phyloP scores from a whole-genome alignment of 441 rosid species.

The Caryocar brasiliense region DNA sequence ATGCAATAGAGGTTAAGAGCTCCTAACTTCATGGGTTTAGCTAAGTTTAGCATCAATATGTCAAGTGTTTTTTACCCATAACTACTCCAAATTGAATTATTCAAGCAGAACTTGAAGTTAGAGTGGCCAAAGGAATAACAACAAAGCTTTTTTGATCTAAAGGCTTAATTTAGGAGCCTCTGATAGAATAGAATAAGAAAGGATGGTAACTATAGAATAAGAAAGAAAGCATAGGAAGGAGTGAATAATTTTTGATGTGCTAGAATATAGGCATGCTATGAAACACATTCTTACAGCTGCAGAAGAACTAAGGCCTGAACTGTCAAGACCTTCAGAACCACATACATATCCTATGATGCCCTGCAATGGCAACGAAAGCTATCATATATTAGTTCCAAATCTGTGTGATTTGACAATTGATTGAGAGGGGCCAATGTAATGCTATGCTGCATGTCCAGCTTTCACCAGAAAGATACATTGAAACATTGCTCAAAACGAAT shows the following conservation, averaged over 20 bases:
- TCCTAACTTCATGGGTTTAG: too few relatives aligned
- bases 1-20: too few relatives aligned
- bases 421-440: neutral
- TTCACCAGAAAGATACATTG: too few relatives aligned
- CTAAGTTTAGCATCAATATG: too few relatives aligned
- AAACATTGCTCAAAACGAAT: too few relatives aligned
- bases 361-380: constrained; percentile 34
- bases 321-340: constrained; percentile 82
- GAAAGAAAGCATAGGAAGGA: neutral
- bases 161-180: too few relatives aligned
- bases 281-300: constrained; percentile 71
- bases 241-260: neutral
- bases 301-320: constrained; percentile 96
- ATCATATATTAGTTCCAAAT: constrained; percentile 8
- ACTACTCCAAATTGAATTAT: too few relatives aligned
- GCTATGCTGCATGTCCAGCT: neutral
- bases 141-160: too few relatives aligned
- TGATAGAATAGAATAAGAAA: neutral
- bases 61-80: too few relatives aligned
- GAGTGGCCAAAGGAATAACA: too few relatives aligned
- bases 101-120: too few relatives aligned
- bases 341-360: constrained; percentile 78
- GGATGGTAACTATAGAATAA: too few relatives aligned
- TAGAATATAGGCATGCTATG: constrained; percentile 5
- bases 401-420: neutral